Evolutionary conservation across 805 yeast genomes (phyloP).

Genomic region (Tetrapisispora taiwanensis): DNA sequence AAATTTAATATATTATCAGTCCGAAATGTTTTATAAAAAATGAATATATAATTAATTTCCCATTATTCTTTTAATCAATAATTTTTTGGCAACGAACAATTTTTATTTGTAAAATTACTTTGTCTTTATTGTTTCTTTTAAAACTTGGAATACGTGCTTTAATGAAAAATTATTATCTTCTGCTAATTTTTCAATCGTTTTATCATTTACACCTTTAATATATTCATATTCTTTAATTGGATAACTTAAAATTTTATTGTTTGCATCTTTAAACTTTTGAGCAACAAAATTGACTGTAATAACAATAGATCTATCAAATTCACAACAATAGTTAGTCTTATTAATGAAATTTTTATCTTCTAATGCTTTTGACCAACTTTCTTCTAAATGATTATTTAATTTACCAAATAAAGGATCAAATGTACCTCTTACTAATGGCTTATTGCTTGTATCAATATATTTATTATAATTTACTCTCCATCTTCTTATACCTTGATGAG

Average conservation of each 20-base stretch:
- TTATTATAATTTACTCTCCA: slow-evolving; percentile 43
- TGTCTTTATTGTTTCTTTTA: slow-evolving; percentile 21
- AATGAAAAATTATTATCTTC: slow-evolving; percentile 31
- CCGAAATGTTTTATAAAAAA: too few species aligned
- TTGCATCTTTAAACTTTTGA: not conserved
- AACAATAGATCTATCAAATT: slow-evolving; percentile 42
- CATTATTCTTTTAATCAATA: too few species aligned
- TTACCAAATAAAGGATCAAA: slow-evolving; percentile 57
- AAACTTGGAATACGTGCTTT: slow-evolving; percentile 25
- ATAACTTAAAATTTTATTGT: slow-evolving; percentile 1
- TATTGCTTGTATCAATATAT: slow-evolving; percentile 48
- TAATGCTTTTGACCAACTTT: slow-evolving; percentile 34
- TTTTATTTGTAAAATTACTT: not conserved
- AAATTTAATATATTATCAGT: not conserved
- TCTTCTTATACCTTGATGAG: slow-evolving; percentile 37
- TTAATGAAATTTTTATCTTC: slow-evolving; percentile 38
- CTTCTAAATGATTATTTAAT: slow-evolving; percentile 44
- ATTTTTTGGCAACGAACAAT: not conserved
- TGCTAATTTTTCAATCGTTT: slow-evolving; percentile 33
- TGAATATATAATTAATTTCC: not conserved
- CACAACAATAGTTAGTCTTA: slow-evolving; percentile 42
- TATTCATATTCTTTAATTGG: slow-evolving; percentile 14
- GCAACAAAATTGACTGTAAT: slow-evolving; percentile 27
- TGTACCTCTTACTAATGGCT: slow-evolving; percentile 51
- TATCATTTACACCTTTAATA: slow-evolving; percentile 29